Conservation (phyloP, 257 asterid genomes). For the Euphrasia confusa region DNA sequence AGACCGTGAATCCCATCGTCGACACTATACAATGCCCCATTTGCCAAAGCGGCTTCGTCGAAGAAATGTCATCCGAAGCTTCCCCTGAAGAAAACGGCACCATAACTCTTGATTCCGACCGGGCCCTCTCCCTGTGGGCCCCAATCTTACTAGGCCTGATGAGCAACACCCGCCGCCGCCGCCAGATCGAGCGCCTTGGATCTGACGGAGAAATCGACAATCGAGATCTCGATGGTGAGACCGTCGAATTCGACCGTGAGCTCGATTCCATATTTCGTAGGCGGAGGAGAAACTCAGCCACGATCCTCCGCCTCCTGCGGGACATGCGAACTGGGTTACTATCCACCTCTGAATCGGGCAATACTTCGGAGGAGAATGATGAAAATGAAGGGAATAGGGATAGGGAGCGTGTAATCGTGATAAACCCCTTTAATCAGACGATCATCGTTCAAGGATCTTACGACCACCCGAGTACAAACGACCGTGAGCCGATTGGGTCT, state of each 20-base stretch:
- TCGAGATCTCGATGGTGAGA: constrained; percentile 24
- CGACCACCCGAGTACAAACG: constrained; percentile 17
- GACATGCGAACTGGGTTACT: constrained; percentile 53
- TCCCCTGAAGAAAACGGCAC: background rate
- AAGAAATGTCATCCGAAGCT: constrained; percentile 50
- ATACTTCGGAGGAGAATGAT: constrained; percentile 29
- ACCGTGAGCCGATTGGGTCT: constrained; percentile 47
- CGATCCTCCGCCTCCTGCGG: constrained; percentile 68
- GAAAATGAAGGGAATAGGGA: constrained; percentile 22
- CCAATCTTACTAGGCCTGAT: constrained; percentile 78
- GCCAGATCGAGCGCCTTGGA: constrained; percentile 34
- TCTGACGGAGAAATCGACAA: constrained; percentile 32
- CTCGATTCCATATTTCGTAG: constrained; percentile 42
- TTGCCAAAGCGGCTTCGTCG: constrained; percentile 73
- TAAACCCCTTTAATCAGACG: constrained; percentile 68
- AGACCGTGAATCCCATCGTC: constrained; percentile 54
- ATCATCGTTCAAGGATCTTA: constrained; percentile 49
- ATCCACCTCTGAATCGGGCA: constrained; percentile 8
- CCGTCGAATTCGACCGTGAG: constrained; percentile 42
- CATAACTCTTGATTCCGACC: constrained; percentile 37
- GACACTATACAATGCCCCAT: constrained; percentile 66
- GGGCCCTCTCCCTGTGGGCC: constrained; percentile 82
- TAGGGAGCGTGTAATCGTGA: constrained; percentile 51
- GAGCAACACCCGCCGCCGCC: constrained; percentile 45
- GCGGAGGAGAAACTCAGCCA: constrained; percentile 62